A percentile compares a stretch with the other conserved stretches of the same genome.
Conservation (phyloP, 148 eudicot species). For the Heliosperma pusillum region DNA sequence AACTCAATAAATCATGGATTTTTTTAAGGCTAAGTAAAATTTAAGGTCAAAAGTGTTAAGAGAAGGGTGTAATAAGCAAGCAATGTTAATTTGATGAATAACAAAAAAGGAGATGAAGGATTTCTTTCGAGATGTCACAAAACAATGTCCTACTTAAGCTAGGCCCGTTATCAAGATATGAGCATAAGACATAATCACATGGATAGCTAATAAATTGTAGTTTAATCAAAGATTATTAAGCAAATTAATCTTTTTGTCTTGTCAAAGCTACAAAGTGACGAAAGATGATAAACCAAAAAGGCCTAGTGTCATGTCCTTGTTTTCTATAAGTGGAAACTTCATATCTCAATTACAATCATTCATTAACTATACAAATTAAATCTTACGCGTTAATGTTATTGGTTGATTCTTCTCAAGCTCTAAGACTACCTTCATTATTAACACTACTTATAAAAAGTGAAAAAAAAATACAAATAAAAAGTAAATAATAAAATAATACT, state of each 20-base stretch:
- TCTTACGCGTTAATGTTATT: neutral
- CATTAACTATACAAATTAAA: neutral
- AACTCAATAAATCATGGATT: no score
- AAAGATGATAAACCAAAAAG: conserved; percentile 25
- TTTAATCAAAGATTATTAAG: conserved; percentile 45
- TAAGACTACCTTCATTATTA: no score
- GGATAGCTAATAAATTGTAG: conserved; percentile 51
- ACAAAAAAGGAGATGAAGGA: neutral
- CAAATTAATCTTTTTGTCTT: conserved; percentile 43
- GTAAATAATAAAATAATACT: no score
- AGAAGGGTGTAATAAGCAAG: neutral
- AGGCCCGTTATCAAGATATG: conserved; percentile 27
- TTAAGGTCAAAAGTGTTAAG: no score
- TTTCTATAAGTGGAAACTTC: conserved; percentile 35
- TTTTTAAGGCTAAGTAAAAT: no score
- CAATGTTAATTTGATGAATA: neutral
- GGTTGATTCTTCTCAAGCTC: neutral
- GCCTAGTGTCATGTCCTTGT: conserved; percentile 31
- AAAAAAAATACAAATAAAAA: no score
- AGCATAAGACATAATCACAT: conserved; percentile 67
- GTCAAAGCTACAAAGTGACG: conserved; percentile 39
- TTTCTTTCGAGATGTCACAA: conserved; percentile 40
- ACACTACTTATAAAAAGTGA: no score
- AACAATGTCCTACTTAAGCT: conserved; percentile 25
- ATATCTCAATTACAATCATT: conserved; percentile 29